Conservation (phyloP, 345 rosid species). For the Populus davidiana region DNA sequence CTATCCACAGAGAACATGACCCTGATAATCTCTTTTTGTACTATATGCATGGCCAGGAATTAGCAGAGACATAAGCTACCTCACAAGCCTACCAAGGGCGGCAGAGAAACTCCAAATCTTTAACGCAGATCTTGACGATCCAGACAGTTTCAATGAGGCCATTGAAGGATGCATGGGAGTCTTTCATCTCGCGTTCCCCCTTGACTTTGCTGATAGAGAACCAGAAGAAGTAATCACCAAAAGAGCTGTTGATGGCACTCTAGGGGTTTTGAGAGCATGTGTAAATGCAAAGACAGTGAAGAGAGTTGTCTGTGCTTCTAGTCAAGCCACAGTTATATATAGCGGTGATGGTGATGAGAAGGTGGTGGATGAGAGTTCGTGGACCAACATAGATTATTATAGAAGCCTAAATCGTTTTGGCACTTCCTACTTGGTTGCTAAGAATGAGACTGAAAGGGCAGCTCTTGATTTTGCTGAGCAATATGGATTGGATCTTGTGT, state of each 20-base stretch:
- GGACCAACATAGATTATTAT: slow-evolving; percentile 32
- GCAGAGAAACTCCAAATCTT: slow-evolving; percentile 26
- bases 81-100: slow-evolving; percentile 21
- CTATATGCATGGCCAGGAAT: too few relatives aligned
- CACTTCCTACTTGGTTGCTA: slow-evolving; percentile 33
- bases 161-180: slow-evolving; percentile 57
- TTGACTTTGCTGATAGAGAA: slow-evolving; percentile 27
- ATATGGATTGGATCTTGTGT: slow-evolving; percentile 42
- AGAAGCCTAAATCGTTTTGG: slow-evolving; percentile 27
- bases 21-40: neutral
- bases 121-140: slow-evolving; percentile 46
- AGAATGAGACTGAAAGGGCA: slow-evolving; percentile 38
- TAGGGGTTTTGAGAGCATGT: slow-evolving; percentile 17
- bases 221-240: neutral
- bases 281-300: slow-evolving; percentile 17
- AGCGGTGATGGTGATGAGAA: slow-evolving; percentile 4
- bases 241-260: slow-evolving; percentile 8
- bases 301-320: slow-evolving; percentile 19
- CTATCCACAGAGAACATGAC: too few relatives aligned
- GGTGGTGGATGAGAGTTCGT: slow-evolving; percentile 29
- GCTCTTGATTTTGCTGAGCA: slow-evolving; percentile 39
- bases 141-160: slow-evolving; percentile 50
- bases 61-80: slow-evolving; percentile 22
- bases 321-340: slow-evolving; percentile 26
- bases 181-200: slow-evolving; percentile 55